A percentile compares a stretch with the other conserved stretches of the same genome.
Conservation (phyloP, 2,329 filamentous ascomycete species). For the Calonectria pteridis region DNA sequence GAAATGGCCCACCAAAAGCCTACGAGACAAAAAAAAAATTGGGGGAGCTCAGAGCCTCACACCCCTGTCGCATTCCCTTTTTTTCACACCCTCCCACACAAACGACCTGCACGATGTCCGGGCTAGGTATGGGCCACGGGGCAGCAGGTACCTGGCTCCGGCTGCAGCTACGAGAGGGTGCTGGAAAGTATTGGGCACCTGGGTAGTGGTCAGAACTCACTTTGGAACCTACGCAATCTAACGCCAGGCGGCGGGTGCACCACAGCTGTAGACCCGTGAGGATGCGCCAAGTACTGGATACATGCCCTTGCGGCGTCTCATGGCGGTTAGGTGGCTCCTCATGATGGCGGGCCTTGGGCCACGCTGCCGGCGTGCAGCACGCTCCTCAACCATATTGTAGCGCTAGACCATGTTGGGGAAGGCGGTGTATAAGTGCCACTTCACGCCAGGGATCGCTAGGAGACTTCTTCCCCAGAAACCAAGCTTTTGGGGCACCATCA, state of each 20-base stretch:
- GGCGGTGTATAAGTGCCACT: slow-evolving; percentile 30
- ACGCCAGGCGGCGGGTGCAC: slow-evolving; percentile 25
- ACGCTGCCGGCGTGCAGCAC: slow-evolving; percentile 43
- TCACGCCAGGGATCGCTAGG: slow-evolving; percentile 43
- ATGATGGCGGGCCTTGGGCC: slow-evolving; percentile 41
- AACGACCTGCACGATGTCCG: slow-evolving; percentile 2
- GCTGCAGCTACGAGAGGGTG: background rate
- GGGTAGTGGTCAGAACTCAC: slow-evolving; percentile 25
- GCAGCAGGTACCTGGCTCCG: slow-evolving; percentile 24
- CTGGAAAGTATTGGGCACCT: slow-evolving; percentile 6
- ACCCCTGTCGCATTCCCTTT: slow-evolving; percentile 36
- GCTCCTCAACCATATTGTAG: slow-evolving; percentile 60
- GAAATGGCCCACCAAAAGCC: slow-evolving; percentile 49
- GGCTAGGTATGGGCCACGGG: slow-evolving; percentile 25
- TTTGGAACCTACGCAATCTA: slow-evolving; percentile 37
- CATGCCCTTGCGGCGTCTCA: slow-evolving; percentile 33
- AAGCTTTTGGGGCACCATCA: slow-evolving; percentile 48
- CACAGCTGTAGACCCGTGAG: slow-evolving; percentile 13
- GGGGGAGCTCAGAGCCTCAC: slow-evolving; percentile 46
- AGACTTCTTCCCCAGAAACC: slow-evolving; percentile 46
- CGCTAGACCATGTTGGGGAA: slow-evolving; percentile 48
- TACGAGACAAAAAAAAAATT: slow-evolving; percentile 49
- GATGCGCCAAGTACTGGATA: slow-evolving; percentile 38
- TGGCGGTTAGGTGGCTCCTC: slow-evolving; percentile 39
- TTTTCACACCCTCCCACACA: slow-evolving; percentile 27